phyloP scores from a whole-genome alignment of 2,329 filamentous ascomycete genomes.

The Fusarium hainanense region DNA sequence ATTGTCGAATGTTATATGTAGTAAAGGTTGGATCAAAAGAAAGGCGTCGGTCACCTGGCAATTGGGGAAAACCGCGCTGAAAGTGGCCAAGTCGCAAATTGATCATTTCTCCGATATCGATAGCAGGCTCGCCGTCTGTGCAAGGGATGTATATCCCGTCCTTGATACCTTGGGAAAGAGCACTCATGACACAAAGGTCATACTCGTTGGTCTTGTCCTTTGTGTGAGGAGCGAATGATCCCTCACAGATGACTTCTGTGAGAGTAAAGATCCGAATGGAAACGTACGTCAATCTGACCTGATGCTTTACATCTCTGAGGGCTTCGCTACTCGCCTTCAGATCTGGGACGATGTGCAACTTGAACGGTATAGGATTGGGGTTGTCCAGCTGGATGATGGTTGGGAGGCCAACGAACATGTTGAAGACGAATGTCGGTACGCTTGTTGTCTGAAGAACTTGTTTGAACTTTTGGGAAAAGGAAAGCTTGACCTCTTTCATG shows the following conservation, averaged over 20 bases:
- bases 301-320: slow-evolving; percentile 31
- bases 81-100: slow-evolving; percentile 16
- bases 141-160: slow-evolving; percentile 18
- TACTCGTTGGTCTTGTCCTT: not conserved
- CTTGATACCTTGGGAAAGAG: not conserved
- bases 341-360: slow-evolving; percentile 35
- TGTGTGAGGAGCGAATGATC: not conserved
- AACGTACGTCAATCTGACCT: slow-evolving; percentile 33
- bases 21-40: slow-evolving; percentile 39
- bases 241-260: slow-evolving; percentile 21
- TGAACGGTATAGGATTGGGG: slow-evolving; percentile 43
- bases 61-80: not conserved
- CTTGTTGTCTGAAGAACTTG: slow-evolving; percentile 51
- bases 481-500: slow-evolving; percentile 47
- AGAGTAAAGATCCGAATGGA: slow-evolving; percentile 6
- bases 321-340: slow-evolving; percentile 29
- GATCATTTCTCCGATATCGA: slow-evolving; percentile 26
- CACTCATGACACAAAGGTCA: slow-evolving; percentile 8
- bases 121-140: not conserved
- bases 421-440: slow-evolving; percentile 49
- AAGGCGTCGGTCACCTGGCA: accelerated
- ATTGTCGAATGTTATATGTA: slow-evolving; percentile 47
- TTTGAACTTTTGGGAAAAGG: slow-evolving; percentile 50
- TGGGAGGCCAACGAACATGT: slow-evolving; percentile 45
- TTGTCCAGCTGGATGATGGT: slow-evolving; percentile 47